A percentile compares a stretch with the other conserved stretches of the same genome.
These are phyloP conservation scores for Penicillium tannophilum DNA, from an alignment of 495 filamentous ascomycete species.

Conservation along the genomic window DNA sequence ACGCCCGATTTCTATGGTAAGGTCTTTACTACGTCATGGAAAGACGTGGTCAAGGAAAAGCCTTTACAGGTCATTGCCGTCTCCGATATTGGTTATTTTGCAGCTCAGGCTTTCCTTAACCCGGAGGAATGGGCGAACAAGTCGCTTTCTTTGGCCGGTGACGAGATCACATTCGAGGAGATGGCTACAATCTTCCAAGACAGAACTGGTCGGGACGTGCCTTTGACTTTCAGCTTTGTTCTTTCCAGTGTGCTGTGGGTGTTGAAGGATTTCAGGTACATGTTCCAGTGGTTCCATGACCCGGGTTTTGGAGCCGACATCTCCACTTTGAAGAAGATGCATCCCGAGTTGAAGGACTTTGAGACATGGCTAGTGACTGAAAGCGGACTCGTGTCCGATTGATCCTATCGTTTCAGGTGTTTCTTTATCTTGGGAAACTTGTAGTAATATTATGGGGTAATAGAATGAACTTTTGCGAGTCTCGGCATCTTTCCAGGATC, in stretches of 20 bases:
- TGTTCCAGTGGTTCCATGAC: constrained; percentile 67
- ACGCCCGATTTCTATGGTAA: constrained; percentile 58
- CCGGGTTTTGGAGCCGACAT: constrained; percentile 65
- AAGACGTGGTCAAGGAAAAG: constrained; percentile 46
- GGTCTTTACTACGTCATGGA: constrained; percentile 57
- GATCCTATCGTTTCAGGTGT: not conserved
- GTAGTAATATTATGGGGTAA: not conserved
- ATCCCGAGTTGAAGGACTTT: constrained; percentile 59
- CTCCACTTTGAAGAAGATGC: constrained; percentile 44
- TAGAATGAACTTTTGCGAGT: not conserved
- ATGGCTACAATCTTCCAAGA: constrained; percentile 51
- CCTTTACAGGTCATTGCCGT: constrained; percentile 61
- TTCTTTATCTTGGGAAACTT: not conserved
- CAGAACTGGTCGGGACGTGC: constrained; percentile 50
- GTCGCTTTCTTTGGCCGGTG: constrained; percentile 58
- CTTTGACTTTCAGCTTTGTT: constrained; percentile 49
- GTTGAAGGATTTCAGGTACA: constrained; percentile 56
- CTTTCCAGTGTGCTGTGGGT: constrained; percentile 42
- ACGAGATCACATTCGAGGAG: constrained; percentile 57
- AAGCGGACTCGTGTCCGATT: constrained; percentile 40
- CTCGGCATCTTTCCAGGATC: too few species aligned
- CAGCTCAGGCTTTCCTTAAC: constrained; percentile 58
- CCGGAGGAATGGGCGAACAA: constrained; percentile 47
- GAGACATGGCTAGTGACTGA: constrained; percentile 61
- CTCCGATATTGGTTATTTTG: constrained; percentile 66